These are phyloP conservation scores for Ascochyta clinopodiicola DNA, from an alignment of 2,329 filamentous ascomycete genomes.

Conservation along the genomic window DNA sequence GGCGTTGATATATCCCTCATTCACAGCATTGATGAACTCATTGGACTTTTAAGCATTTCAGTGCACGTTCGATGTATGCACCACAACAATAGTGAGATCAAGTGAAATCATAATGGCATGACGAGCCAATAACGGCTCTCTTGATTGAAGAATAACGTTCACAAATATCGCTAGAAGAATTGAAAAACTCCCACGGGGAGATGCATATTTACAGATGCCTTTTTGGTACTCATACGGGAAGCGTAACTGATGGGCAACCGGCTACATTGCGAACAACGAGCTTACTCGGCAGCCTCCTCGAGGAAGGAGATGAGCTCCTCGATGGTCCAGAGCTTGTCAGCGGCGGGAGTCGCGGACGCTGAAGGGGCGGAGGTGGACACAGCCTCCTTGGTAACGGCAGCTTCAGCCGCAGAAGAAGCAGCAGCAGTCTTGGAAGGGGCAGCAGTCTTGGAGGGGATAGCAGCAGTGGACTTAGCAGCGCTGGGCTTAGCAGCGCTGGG, in stretches of 20 bases:
- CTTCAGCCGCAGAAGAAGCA: not conserved
- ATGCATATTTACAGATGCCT: constrained; percentile 19
- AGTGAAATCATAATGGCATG: not conserved
- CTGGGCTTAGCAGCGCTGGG: constrained; percentile 17
- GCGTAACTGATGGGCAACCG: constrained; percentile 4
- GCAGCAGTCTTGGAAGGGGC: not conserved
- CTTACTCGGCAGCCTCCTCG: constrained; percentile 14
- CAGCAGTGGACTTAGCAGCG: constrained; percentile 7
- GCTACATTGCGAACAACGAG: not conserved
- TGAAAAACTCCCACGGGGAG: constrained; percentile 16
- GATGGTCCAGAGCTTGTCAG: constrained; percentile 17
- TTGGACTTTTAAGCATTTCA: too few species aligned
- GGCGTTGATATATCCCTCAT: not conserved
- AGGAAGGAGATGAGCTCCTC: constrained; percentile 18
- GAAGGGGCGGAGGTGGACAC: not conserved
- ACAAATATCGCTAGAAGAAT: constrained; percentile 15
- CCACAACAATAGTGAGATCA: too few species aligned
- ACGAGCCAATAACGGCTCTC: constrained; percentile 1
- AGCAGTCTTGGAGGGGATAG: not conserved
- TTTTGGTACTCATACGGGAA: constrained; percentile 10
- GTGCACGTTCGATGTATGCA: too few species aligned
- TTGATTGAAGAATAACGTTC: constrained; percentile 15
- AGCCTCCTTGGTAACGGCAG: constrained; percentile 6
- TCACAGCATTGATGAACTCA: too few species aligned
- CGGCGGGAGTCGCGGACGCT: constrained; percentile 7